These are phyloP conservation scores for Rubia yunnanensis DNA, from an alignment of 257 asterid species.

Conservation along the genomic window DNA sequence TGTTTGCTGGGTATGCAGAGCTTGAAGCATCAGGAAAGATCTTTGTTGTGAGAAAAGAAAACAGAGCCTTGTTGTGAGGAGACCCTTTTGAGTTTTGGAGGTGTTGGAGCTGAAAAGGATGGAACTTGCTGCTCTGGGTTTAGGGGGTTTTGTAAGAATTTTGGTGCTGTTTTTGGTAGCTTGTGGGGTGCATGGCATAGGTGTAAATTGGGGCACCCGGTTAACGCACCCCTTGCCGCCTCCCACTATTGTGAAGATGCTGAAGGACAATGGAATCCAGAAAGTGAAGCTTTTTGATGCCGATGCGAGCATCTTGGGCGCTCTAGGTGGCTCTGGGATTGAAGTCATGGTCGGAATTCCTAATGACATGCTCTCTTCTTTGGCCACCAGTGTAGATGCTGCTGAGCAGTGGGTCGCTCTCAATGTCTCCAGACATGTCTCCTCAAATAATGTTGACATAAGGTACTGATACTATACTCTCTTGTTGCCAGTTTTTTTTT, in stretches of 20 bases:
- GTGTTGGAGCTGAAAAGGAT: constrained; percentile 13
- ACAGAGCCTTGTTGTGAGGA: not conserved
- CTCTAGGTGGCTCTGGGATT: constrained; percentile 77
- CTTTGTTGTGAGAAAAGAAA: not conserved
- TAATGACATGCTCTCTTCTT: constrained; percentile 55
- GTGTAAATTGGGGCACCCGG: constrained; percentile 94
- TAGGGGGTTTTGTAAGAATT: constrained; percentile 13
- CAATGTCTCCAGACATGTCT: constrained; percentile 66
- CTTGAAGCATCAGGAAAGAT: not conserved
- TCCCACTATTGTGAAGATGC: constrained; percentile 49
- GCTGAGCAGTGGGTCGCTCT: constrained; percentile 83
- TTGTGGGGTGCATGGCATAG: constrained; percentile 44
- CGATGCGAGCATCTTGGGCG: constrained; percentile 39
- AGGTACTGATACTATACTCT: constrained; percentile 36
- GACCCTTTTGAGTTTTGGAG: not conserved
- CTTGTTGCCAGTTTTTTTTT: not conserved
- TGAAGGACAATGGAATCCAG: constrained; percentile 70
- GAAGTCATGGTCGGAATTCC: constrained; percentile 97
- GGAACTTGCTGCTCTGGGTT: constrained; percentile 27
- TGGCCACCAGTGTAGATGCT: constrained; percentile 56
- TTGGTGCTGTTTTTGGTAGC: constrained; percentile 24
- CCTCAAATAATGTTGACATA: constrained; percentile 70
- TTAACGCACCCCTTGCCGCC: constrained; percentile 72
- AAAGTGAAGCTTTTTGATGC: constrained; percentile 91
- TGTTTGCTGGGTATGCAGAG: not conserved